A percentile compares a stretch with the other conserved stretches of the same genome.
Conservation (phyloP, 345 rosid species). For the Eucalyptus pauciflora region DNA sequence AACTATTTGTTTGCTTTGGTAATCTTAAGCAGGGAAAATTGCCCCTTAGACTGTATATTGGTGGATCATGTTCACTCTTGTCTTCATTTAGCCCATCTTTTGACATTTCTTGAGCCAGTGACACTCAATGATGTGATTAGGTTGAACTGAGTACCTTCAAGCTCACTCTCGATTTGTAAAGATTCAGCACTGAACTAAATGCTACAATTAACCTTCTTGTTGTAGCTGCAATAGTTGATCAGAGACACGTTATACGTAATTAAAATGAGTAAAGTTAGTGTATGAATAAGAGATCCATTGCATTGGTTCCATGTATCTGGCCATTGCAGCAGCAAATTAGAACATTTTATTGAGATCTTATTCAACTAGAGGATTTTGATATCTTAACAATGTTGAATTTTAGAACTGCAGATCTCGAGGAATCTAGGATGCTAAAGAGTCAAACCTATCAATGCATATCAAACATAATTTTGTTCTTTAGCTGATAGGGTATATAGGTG, state of each 20-base stretch:
- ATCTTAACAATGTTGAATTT: not conserved
- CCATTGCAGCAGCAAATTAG: not conserved
- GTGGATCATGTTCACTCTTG: not conserved
- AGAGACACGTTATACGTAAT: fast-evolving
- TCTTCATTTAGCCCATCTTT: not conserved
- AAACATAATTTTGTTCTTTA: not conserved
- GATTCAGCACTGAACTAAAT: not conserved
- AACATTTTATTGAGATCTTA: fast-evolving
- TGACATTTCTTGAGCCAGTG: not conserved
- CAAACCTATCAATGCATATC: not conserved
- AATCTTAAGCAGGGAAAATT: not conserved
- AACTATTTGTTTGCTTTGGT: not conserved
- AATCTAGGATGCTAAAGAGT: not conserved
- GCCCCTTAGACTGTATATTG: not conserved
- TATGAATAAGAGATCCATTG: not conserved
- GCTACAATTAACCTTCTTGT: not conserved
- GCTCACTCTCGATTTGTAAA: not conserved
- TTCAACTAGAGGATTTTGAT: not conserved
- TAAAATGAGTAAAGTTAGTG: not conserved
- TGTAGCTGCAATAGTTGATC: fast-evolving
- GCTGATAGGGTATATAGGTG: not conserved
- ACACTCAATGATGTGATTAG: not conserved
- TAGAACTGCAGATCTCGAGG: not conserved
- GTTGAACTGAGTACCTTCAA: not conserved
- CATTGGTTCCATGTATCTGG: fast-evolving